Evolutionary conservation across 2,329 filamentous ascomycete species (phyloP), one percentile per base, ranked within the genome.

Genomic region (Cryphonectria parasitica): DNA sequence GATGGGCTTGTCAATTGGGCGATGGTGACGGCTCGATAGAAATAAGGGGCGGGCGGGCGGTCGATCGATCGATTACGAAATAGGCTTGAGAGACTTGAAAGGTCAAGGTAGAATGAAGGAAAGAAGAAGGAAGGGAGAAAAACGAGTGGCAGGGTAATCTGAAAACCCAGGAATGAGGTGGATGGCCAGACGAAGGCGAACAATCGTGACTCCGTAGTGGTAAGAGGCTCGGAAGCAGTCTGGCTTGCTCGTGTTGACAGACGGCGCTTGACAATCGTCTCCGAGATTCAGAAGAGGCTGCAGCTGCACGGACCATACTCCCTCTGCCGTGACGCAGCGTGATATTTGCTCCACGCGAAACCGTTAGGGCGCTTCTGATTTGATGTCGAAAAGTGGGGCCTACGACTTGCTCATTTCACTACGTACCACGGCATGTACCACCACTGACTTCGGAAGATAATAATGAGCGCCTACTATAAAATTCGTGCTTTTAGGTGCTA

Each of bases 141-240:
- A 70, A 63, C 67, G 70, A 72, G 68, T 60, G 70, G 36, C 67
- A 72, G 68, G 67, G 60, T 61, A 60, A 62, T 52, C 64, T 64
- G 64, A 64, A 64, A 52, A 67, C 70, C 45, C 64, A 72, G 60
- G 54, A 54, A 49, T 11, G 56, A 36, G 66, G 64, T 62, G 64
- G 72, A 41, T 62, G 43, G 60, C 43, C 60, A 56, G 66, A 62
- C 66, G 43, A 36, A 25, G 22, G 39, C 61, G 63, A 66, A 64
- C 70, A 66, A n/a, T 63, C 41, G 68, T 58, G 63, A 60, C 45
- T 61, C 52, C 66, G 70, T 66, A 43, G 41, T 34, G 61, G 61
- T 22, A 5, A 39, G 39, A 64, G 67, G 49, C 66, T 61, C 64
- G 43, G 28, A 34, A n/a, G 34, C 34, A 13, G 58, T 61, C 31